Conservation (phyloP, 169 alveolate species). For the Plasmodium fragile region DNA sequence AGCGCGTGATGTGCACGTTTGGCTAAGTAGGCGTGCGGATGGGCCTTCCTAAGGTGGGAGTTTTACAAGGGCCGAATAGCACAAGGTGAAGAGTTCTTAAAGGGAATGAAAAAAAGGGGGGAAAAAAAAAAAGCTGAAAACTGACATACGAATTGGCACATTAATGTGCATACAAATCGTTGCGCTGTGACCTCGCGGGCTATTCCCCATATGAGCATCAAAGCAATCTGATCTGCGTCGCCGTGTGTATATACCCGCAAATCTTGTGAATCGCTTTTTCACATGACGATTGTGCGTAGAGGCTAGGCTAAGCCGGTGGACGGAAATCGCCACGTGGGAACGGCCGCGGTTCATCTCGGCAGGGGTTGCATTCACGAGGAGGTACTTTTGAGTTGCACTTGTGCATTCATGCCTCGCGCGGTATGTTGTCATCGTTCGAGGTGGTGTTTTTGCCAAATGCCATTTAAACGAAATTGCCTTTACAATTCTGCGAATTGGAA, state of each 20-base stretch:
- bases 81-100: neutral
- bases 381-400: neutral
- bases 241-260: slow-evolving; percentile 27
- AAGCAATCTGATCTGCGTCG: neutral
- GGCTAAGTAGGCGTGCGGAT: neutral
- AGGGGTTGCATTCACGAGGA: neutral
- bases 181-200: neutral
- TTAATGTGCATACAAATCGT: neutral
- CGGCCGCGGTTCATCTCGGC: neutral
- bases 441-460: neutral
- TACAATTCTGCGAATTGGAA: neutral
- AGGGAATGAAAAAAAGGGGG: neutral
- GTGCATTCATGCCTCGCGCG: neutral
- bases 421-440: neutral
- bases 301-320: neutral
- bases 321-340: neutral
- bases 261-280: neutral
- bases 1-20: neutral
- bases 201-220: neutral
- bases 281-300: neutral
- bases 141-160: neutral
- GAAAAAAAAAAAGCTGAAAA: neutral
- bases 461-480: neutral
- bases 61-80: neutral
- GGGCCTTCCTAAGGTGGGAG: neutral